phyloP scores from a whole-genome alignment of 2,329 filamentous ascomycete genomes.

The Amauroascus niger region DNA sequence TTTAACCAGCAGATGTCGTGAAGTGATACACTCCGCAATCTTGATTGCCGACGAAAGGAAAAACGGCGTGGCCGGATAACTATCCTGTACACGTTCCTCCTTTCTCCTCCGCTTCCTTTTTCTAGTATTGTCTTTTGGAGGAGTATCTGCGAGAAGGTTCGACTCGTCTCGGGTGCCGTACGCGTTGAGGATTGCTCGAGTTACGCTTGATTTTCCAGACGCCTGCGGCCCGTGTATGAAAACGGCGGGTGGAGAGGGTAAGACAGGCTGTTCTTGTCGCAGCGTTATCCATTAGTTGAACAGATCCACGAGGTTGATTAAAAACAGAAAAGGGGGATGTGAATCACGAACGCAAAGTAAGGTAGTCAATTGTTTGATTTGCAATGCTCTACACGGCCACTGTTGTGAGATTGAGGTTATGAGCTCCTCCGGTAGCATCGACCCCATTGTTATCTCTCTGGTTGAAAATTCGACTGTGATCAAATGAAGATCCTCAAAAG shows the following conservation, averaged over 20 bases:
- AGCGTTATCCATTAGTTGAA: not conserved
- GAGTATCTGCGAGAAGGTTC: not conserved
- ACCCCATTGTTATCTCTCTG: not conserved
- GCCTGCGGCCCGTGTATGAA: constrained; percentile 77
- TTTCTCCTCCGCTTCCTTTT: constrained; percentile 1
- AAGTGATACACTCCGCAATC: constrained; percentile 39
- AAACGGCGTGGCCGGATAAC: constrained; percentile 13
- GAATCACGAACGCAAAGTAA: constrained; percentile 32
- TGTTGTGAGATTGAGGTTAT: constrained; percentile 28
- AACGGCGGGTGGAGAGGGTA: constrained; percentile 63
- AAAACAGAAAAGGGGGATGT: not conserved
- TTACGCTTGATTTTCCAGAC: constrained; percentile 72
- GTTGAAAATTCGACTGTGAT: not conserved
- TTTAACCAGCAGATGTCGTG: constrained; percentile 38
- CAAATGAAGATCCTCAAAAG: not conserved
- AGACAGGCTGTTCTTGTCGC: constrained; percentile 22
- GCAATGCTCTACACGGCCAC: constrained; percentile 38
- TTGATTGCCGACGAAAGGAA: constrained; percentile 33
- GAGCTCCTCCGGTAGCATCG: constrained; percentile 28
- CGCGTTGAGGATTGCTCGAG: constrained; percentile 53
- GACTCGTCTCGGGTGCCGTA: constrained; percentile 34
- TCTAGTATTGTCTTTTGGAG: not conserved
- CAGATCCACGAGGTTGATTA: not conserved
- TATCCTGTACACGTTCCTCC: not conserved
- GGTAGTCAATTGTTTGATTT: constrained; percentile 33